Evolutionary conservation across 768 basidiomycete species (phyloP).

Genomic region (Lactarius sanguifluus): DNA sequence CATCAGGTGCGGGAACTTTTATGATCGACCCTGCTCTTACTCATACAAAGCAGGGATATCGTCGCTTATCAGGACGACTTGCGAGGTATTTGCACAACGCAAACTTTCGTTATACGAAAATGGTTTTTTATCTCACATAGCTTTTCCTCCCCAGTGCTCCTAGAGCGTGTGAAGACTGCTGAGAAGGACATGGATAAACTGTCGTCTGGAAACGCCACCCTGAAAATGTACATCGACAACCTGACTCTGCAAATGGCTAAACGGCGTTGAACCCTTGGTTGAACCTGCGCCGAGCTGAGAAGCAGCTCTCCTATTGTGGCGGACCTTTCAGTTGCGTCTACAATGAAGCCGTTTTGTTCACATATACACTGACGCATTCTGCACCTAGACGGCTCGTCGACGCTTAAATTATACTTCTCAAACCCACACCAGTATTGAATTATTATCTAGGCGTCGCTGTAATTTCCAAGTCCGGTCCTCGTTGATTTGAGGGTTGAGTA

Average conservation of each 20-base stretch:
- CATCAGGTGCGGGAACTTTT: conserved; percentile 57
- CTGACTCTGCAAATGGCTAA: conserved; percentile 85
- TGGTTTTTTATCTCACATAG: neutral
- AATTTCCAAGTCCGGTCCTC: neutral
- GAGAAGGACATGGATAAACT: conserved; percentile 83
- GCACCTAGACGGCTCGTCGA: neutral
- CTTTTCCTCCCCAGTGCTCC: conserved; percentile 49
- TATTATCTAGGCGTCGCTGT: neutral
- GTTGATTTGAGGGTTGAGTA: neutral
- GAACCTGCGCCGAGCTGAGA: neutral
- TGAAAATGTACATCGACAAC: conserved; percentile 91
- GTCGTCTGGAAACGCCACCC: conserved; percentile 71
- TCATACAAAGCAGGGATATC: conserved; percentile 57
- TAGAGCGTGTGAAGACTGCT: conserved; percentile 63
- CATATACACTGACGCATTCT: neutral
- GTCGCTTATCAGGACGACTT: conserved; percentile 73
- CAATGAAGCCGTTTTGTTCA: neutral
- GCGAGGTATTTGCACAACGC: conserved; percentile 48
- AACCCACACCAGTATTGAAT: neutral
- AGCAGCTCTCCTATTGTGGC: neutral
- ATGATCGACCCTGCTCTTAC: neutral
- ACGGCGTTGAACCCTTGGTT: conserved; percentile 58
- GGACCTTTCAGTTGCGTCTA: neutral
- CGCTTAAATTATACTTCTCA: neutral
- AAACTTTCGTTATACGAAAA: too few species aligned